Percentiles rank a stretch among this genome's conserved stretches.
These are phyloP conservation scores for Plectosphaerella cucumerina DNA, from an alignment of 2,329 filamentous ascomycete genomes.

Conservation along the genomic window DNA sequence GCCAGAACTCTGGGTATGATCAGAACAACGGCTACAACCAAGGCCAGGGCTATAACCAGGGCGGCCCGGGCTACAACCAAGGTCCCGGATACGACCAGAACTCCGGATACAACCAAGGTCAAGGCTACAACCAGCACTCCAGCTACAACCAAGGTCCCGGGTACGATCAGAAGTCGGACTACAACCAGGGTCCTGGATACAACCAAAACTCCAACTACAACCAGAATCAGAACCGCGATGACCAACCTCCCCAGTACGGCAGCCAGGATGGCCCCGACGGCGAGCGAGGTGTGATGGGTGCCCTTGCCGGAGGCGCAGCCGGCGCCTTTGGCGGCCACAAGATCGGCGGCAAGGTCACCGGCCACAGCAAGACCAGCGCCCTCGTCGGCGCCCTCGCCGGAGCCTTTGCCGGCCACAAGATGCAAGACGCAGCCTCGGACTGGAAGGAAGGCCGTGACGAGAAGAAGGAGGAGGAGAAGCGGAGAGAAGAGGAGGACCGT, in stretches of 20 bases:
- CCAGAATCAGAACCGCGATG: constrained; percentile 2
- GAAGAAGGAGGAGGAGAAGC: constrained; percentile 27
- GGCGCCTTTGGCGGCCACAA: constrained; percentile 36
- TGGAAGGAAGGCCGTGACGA: constrained; percentile 35
- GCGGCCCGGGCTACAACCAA: no score
- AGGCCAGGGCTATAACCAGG: no score
- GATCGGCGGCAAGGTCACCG: constrained; percentile 30
- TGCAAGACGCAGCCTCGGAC: constrained; percentile 33
- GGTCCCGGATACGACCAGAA: no score
- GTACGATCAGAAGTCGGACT: no score
- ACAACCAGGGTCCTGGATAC: no score
- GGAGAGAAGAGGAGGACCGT: constrained; percentile 14
- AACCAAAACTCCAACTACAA: no score
- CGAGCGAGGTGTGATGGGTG: constrained; percentile 37
- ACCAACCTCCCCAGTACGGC: constrained; percentile 5
- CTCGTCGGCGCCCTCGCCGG: constrained; percentile 35
- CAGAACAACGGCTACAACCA: no score
- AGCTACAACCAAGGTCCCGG: no score
- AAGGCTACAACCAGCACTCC: no score
- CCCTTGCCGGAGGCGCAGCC: constrained; percentile 32
- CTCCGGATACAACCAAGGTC: no score
- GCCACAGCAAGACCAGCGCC: constrained; percentile 28
- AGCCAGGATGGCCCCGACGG: constrained; percentile 23
- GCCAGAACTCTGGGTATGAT: no score
- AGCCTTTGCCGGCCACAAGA: constrained; percentile 35